Base-by-base conservation (phyloP, 257 asterid genomes). In the Solanum megistacrolobum region DNA sequence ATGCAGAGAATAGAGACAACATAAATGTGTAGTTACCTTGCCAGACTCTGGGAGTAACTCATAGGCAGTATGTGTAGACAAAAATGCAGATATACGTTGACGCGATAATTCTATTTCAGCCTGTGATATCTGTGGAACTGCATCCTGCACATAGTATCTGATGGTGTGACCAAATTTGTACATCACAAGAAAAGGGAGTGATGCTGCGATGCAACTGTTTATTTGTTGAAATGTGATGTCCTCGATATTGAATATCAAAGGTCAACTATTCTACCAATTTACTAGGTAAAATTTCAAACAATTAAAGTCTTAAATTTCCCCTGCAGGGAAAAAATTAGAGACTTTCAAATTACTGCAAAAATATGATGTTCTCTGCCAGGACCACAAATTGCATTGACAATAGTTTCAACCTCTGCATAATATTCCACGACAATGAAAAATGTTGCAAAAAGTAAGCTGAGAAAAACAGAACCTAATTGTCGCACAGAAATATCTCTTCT, bases 11-110 rank as follows among this genome's bases (percentile, higher is more conserved):
- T 29, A 82, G 14, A 82, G 29, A 48, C 31, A 31, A 31, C 86
- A 82, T 58, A 65, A 74, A 21, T 83, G 48, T 81, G 52, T 52
- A 88, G 85, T 66, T 34, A 95, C 98, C 98, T 94, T 95, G 90
- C 98, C 98, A 88, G 98, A 95, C 86, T 95, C 98, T 2, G 98
- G 98, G 55, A 95, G 98, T 89, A 95, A 90, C 91, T 93, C 98
- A 89, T 94, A 94, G 20, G 95, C 97, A 85, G 94, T 89, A 91
- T 93, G 96, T 16, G 92, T 83, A 83, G 97, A 91, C 94, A 95
- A 92, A 91, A 95, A 95, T 29, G 87, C 90, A 74, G 96, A 90
- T 85, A 95, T 93, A 71, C 97, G 96, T 62, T 89, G 91, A 84
- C 92, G 93, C 66, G 97, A 94, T 72, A 92, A 88, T 86, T 90